phyloP scores from a whole-genome alignment of 2,329 filamentous ascomycete species.

The Cercospora sesami region DNA sequence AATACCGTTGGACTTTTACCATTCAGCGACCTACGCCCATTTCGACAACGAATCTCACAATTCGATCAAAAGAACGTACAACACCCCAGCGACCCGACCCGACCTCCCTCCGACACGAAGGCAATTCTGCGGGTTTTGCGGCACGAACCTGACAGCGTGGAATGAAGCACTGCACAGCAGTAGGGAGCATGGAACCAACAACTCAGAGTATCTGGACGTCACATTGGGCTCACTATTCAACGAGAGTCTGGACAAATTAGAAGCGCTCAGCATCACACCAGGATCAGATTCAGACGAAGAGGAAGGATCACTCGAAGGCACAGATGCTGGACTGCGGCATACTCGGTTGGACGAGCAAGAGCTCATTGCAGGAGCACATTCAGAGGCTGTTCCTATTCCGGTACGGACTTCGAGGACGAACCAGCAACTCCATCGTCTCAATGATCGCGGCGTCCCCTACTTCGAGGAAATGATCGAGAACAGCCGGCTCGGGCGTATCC shows the following conservation, averaged over 20 bases:
- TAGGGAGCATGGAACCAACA: slow-evolving; percentile 63
- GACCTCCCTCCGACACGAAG: slow-evolving; percentile 61
- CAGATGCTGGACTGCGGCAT: slow-evolving; percentile 10
- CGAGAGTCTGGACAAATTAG: slow-evolving; percentile 70
- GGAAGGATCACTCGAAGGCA: slow-evolving; percentile 27
- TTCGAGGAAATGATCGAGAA: slow-evolving; percentile 80
- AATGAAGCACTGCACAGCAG: background rate
- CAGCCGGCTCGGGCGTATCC: slow-evolving; percentile 68
- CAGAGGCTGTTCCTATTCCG: slow-evolving; percentile 6
- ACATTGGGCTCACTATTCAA: slow-evolving; percentile 74
- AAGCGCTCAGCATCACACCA: slow-evolving; percentile 72
- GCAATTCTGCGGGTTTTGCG: slow-evolving; percentile 89
- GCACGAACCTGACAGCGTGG: slow-evolving; percentile 72
- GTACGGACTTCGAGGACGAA: slow-evolving; percentile 23
- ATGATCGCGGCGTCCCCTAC: slow-evolving; percentile 69
- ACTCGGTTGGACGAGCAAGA: slow-evolving; percentile 14
- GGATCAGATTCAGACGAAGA: slow-evolving; percentile 40
- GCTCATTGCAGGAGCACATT: background rate
- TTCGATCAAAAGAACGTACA: slow-evolving; percentile 49
- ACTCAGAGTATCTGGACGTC: slow-evolving; percentile 73
- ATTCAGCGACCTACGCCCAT: slow-evolving; percentile 70
- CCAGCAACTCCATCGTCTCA: slow-evolving; percentile 28
- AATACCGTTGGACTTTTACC: slow-evolving; percentile 78
- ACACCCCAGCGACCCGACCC: slow-evolving; percentile 52
- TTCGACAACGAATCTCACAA: slow-evolving; percentile 69